Evolutionary conservation across 305 asterid genomes (phyloP), one percentile per base, ranked within the genome.

Genomic region (Monarda citriodora): DNA sequence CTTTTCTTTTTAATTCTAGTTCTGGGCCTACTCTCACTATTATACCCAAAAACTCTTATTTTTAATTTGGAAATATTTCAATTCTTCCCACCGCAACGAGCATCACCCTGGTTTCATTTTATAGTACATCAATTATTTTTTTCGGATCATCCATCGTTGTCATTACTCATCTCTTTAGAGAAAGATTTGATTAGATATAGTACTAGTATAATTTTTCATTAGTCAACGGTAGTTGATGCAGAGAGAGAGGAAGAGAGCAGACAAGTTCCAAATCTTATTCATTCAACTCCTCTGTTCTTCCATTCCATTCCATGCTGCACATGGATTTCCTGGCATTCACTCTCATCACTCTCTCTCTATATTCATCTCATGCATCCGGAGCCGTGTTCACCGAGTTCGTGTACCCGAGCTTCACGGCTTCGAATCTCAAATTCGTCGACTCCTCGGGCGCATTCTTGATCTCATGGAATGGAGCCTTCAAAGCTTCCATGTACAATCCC

Each of bases 401-500:
- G 22, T 79, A 79, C 69, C 90, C 93, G 12, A 82, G 78, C 46
- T 82, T 82, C 64, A 81, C 80, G 16, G 82, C 83, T 18, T 65
- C 92, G 2, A 67, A 76, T 63, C 59, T 77, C 52, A 64, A 49
- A 38, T 74, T 67, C 47, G 47, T 75, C 0, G 77, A 83, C 51
- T 21, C 47, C 61, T 13, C 66, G 0, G 96, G 93, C 32, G 61
- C 78, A 15, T 89, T 89, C 82, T 68, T 89, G 68, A 40, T 61
- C 56, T 86, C 96, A 5, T 50, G 65, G 4, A 82, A 83, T 70
- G 84, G 81, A 31, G 68, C 86, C 2, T 86, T 79, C 69, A 75
- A 71, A 63, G 90, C 87, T 20, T 60, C 88, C 67, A 82, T 89
- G 71, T 74, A 66, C 69, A 80, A 77, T 51, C 90, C 91, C 1